These are phyloP conservation scores for Aspergillus terreus DNA, from an alignment of 2,329 filamentous ascomycete species.

Conservation along the genomic window DNA sequence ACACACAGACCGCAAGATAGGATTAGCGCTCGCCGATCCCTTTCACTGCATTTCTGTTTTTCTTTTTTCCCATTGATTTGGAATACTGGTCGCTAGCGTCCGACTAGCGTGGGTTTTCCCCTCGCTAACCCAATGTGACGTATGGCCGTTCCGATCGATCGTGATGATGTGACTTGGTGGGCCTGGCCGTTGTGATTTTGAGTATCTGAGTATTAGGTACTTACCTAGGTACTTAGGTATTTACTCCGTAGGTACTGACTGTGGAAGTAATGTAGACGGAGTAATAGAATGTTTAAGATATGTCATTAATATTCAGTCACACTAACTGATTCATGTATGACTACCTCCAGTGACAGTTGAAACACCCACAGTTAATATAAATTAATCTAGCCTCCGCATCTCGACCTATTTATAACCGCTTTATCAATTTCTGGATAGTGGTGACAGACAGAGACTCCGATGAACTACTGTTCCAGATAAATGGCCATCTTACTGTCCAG, in stretches of 20 bases:
- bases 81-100: constrained; percentile 15
- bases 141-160: constrained; percentile 10
- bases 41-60: not conserved
- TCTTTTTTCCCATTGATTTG: constrained; percentile 13
- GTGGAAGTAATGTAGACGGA: too few species aligned
- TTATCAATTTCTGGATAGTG: not conserved
- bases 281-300: too few species aligned
- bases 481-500: not conserved
- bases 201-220: too few species aligned
- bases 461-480: constrained; percentile 1
- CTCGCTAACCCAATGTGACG: constrained; percentile 11
- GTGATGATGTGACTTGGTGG: constrained; percentile 2
- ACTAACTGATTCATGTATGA: not conserved
- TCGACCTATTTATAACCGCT: not conserved
- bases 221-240: too few species aligned
- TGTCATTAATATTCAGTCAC: too few species aligned
- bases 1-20: not conserved
- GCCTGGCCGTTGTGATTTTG: not conserved
- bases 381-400: not conserved
- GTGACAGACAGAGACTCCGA: not conserved
- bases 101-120: constrained; percentile 1
- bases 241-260: too few species aligned
- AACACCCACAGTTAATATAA: constrained; percentile 3
- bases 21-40: not conserved
- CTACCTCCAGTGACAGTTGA: not conserved